A percentile compares a stretch with the other conserved stretches of the same genome.
phyloP scores from a whole-genome alignment of 768 basidiomycete genomes.

The Tulasnella sp. region DNA sequence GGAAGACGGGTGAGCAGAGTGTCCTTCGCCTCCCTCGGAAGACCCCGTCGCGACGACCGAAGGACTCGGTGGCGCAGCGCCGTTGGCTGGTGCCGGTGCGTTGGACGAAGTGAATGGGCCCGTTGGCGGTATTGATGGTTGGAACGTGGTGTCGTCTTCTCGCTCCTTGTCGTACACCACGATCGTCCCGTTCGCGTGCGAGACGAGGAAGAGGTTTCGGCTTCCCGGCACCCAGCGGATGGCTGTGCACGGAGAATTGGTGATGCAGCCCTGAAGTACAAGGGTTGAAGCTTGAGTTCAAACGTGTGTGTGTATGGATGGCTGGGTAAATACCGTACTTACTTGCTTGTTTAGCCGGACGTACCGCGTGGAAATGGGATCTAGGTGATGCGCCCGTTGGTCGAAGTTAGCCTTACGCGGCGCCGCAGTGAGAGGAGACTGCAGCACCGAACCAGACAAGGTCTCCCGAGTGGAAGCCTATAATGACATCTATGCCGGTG shows the following conservation, averaged over 20 bases:
- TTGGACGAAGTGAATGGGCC: slow-evolving; percentile 41
- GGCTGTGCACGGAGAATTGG: slow-evolving; percentile 82
- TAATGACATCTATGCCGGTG: slow-evolving; percentile 81
- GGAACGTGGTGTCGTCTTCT: slow-evolving; percentile 74
- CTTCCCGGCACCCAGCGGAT: slow-evolving; percentile 87
- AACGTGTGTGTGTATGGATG: too few species aligned
- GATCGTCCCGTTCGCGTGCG: slow-evolving; percentile 87
- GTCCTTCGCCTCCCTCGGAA: not conserved
- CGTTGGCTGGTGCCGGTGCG: slow-evolving; percentile 33
- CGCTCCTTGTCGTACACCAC: slow-evolving; percentile 90
- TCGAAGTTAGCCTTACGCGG: not conserved
- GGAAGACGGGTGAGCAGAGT: slow-evolving; percentile 8
- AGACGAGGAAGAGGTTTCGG: slow-evolving; percentile 77
- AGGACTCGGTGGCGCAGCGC: slow-evolving; percentile 14
- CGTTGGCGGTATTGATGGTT: slow-evolving; percentile 53
- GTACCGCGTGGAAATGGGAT: slow-evolving; percentile 79
- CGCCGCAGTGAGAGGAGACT: not conserved
- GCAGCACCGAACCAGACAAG: slow-evolving; percentile 87
- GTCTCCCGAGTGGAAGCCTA: slow-evolving; percentile 95
- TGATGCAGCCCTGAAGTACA: slow-evolving; percentile 63
- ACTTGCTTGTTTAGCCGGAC: slow-evolving; percentile 88
- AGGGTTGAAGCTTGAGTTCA: slow-evolving; percentile 27
- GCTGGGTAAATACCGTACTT: slow-evolving; percentile 35
- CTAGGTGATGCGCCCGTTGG: slow-evolving; percentile 46
- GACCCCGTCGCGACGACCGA: slow-evolving; percentile 2